phyloP scores from a whole-genome alignment of 2,329 filamentous ascomycete species.

The Alternaria angustiovoidea region DNA sequence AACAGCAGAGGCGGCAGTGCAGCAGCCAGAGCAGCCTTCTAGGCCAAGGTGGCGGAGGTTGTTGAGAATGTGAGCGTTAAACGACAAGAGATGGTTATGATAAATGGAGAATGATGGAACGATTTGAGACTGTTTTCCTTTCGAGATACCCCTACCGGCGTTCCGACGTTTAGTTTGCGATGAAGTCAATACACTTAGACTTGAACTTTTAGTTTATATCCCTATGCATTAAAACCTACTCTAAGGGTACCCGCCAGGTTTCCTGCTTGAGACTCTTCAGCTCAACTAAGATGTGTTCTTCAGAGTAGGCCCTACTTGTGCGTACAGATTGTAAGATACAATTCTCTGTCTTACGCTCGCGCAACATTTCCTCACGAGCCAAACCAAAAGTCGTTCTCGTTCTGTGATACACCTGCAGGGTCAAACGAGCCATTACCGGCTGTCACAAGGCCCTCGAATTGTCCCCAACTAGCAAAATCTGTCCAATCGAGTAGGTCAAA shows the following conservation, averaged over 20 bases:
- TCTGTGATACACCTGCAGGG: slow-evolving; percentile 32
- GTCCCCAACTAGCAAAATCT: slow-evolving; percentile 49
- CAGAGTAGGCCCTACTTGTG: neutral
- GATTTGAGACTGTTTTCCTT: neutral
- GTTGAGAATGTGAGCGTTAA: neutral
- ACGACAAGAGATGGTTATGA: neutral
- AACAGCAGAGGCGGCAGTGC: neutral
- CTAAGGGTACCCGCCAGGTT: neutral
- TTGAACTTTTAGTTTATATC: neutral
- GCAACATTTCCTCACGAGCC: neutral
- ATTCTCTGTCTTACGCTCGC: neutral
- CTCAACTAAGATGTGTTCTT: neutral
- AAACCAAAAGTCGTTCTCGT: slow-evolving; percentile 18
- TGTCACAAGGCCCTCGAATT: slow-evolving; percentile 50
- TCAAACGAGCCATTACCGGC: slow-evolving; percentile 46
- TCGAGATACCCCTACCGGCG: neutral
- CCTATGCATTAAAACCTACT: neutral
- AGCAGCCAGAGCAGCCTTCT: neutral
- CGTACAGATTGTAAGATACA: neutral
- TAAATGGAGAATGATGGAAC: neutral
- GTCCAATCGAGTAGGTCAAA: slow-evolving; percentile 36
- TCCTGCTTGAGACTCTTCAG: neutral
- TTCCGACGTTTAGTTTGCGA: neutral
- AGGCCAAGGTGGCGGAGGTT: neutral
- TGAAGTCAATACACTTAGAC: neutral